Evolutionary conservation across 345 rosid species (phyloP).

Genomic region (Ceriops decandra): DNA sequence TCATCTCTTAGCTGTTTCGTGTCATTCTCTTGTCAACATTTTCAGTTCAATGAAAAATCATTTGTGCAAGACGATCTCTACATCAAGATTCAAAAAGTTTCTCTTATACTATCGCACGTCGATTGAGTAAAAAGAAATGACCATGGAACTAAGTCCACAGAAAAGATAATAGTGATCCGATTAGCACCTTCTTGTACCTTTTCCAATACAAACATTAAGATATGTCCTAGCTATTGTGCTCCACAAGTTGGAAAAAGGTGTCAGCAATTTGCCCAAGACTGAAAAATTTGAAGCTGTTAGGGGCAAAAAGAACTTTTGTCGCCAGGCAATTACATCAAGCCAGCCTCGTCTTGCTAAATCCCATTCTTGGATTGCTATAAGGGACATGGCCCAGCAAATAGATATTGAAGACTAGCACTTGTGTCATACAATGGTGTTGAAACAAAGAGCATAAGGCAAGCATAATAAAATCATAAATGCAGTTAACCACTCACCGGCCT

Average conservation of each 20-base stretch:
- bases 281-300: background rate
- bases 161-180: background rate
- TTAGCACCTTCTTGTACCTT: background rate
- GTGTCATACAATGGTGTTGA: too few species aligned
- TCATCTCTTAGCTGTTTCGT: background rate
- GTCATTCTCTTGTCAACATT: background rate
- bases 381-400: background rate
- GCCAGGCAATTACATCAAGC: background rate
- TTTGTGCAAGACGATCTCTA: too few species aligned
- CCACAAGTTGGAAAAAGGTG: background rate
- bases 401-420: background rate
- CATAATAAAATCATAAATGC: background rate
- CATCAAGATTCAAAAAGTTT: background rate
- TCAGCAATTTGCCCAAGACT: background rate
- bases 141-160: background rate
- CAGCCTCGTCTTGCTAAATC: background rate
- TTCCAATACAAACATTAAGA: background rate
- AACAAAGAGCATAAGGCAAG: conserved; percentile 5
- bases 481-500: conserved; percentile 63
- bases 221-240: background rate
- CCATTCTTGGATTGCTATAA: background rate
- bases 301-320: background rate
- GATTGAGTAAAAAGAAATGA: background rate
- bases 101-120: background rate
- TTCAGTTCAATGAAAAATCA: background rate